phyloP scores from a whole-genome alignment of 305 asterid species.

The Ilex paraguariensis region DNA sequence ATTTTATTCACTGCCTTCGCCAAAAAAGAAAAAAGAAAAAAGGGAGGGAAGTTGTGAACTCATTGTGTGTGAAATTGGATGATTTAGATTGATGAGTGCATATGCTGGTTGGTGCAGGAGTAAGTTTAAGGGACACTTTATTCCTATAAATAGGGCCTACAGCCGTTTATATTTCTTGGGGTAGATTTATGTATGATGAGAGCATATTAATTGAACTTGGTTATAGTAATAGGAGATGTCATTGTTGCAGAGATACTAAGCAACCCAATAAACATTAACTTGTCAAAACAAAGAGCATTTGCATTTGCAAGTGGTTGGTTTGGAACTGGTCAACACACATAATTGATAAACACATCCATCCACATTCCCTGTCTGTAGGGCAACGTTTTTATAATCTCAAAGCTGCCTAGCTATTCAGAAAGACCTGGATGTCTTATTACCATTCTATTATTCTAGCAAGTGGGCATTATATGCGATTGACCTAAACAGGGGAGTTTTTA shows the following conservation, averaged over 20 bases:
- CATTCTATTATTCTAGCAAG: no score
- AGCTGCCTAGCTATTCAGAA: neutral
- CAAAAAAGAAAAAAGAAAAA: no score
- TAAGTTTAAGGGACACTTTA: slow-evolving; percentile 14
- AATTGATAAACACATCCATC: slow-evolving; percentile 20
- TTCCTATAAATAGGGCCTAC: slow-evolving; percentile 28
- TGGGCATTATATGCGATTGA: slow-evolving; percentile 16
- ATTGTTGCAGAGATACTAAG: slow-evolving; percentile 65
- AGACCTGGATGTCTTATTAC: neutral
- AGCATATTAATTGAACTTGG: slow-evolving; percentile 37
- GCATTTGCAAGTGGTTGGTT: slow-evolving; percentile 30
- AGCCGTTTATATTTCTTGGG: slow-evolving; percentile 19
- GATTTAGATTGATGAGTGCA: slow-evolving; percentile 8
- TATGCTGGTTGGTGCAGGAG: slow-evolving; percentile 13
- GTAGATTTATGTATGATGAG: slow-evolving; percentile 20
- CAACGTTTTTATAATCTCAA: slow-evolving; percentile 6
- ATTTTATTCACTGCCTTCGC: no score
- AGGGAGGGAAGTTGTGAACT: no score
- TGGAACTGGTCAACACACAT: slow-evolving; percentile 55
- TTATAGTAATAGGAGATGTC: slow-evolving; percentile 34
- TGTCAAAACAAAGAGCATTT: slow-evolving; percentile 23
- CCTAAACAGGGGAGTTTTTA: slow-evolving; percentile 23
- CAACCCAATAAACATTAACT: slow-evolving; percentile 32
- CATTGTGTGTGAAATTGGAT: slow-evolving; percentile 1
- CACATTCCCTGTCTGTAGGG: slow-evolving; percentile 31